Evolutionary conservation across 2,329 filamentous ascomycete species (phyloP).

Genomic region (Nemania sp.): DNA sequence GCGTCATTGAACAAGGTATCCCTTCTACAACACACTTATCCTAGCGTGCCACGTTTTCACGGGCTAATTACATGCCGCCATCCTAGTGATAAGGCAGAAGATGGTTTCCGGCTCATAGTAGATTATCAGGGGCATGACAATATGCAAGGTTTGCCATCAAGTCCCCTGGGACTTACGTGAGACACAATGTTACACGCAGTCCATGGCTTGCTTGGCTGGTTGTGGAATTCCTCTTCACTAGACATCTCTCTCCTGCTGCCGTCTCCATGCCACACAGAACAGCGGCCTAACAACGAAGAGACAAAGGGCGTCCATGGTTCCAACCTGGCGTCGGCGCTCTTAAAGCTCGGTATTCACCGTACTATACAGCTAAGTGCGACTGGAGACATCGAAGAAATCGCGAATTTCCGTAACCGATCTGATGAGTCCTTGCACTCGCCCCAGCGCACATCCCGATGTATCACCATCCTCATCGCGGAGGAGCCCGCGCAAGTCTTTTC

Average conservation of each 20-base stretch:
- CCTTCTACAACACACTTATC: conserved; percentile 19
- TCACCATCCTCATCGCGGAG: conserved; percentile 22
- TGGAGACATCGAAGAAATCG: conserved; percentile 24
- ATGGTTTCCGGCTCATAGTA: conserved; percentile 42
- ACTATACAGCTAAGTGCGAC: no score
- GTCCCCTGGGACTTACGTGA: not conserved
- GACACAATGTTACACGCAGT: not conserved
- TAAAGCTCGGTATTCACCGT: not conserved
- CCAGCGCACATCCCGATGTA: conserved; percentile 39
- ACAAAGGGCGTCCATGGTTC: no score
- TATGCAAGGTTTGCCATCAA: not conserved
- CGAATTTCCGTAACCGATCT: conserved; percentile 30
- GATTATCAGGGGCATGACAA: not conserved
- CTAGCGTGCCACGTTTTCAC: conserved; percentile 26
- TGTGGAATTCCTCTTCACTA: not conserved
- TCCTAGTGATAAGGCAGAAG: conserved; percentile 50
- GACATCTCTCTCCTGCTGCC: not conserved
- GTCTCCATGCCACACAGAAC: not conserved
- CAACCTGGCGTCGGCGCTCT: not conserved
- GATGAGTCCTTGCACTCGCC: conserved; percentile 34
- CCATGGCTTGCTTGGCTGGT: not conserved
- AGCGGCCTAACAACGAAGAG: not conserved
- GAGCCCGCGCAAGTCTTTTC: conserved; percentile 34
- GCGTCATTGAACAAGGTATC: conserved; percentile 84
- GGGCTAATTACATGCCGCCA: conserved; percentile 6